phyloP scores from a whole-genome alignment of 1,284 basidiomycete species.

The Irpex rosettiformis region DNA sequence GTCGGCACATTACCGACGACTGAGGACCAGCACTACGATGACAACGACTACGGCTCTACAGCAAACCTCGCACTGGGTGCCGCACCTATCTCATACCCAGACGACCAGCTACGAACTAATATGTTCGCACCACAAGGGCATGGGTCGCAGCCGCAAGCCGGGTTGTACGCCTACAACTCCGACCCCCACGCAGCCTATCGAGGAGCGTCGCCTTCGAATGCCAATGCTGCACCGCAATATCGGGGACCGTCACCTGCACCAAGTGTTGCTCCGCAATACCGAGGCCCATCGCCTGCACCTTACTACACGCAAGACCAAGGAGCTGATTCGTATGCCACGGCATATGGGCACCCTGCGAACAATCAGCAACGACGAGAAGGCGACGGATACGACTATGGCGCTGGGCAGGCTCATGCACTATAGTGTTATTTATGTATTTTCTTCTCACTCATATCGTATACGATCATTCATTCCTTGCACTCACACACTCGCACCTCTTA shows the following conservation, averaged over 20 bases:
- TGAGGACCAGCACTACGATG: conserved; percentile 48
- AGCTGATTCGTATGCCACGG: conserved; percentile 12
- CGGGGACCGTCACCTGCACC: not conserved
- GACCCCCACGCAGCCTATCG: conserved; percentile 11
- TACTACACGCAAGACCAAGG: conserved; percentile 18
- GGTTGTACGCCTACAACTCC: conserved; percentile 6
- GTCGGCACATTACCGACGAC: conserved; percentile 43
- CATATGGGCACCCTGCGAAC: conserved; percentile 6
- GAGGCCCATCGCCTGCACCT: conserved; percentile 6
- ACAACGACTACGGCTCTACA: conserved; percentile 63
- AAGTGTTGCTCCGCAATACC: conserved; percentile 1
- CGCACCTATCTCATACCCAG: conserved; percentile 46
- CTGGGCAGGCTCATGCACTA: conserved; percentile 27
- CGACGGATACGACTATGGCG: conserved; percentile 24
- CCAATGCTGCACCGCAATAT: not conserved
- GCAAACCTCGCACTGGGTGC: conserved; percentile 51
- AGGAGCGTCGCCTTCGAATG: conserved; percentile 8
- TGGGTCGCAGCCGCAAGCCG: conserved; percentile 9
- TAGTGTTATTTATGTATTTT: conserved; percentile 16
- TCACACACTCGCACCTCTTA: not conserved
- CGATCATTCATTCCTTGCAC: not conserved
- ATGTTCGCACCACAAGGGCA: conserved; percentile 10
- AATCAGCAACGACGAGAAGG: conserved; percentile 4
- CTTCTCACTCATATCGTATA: not conserved
- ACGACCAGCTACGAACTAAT: conserved; percentile 11